These are phyloP conservation scores for Apodospora peruviana DNA, from an alignment of 495 filamentous ascomycete species.

Conservation along the genomic window DNA sequence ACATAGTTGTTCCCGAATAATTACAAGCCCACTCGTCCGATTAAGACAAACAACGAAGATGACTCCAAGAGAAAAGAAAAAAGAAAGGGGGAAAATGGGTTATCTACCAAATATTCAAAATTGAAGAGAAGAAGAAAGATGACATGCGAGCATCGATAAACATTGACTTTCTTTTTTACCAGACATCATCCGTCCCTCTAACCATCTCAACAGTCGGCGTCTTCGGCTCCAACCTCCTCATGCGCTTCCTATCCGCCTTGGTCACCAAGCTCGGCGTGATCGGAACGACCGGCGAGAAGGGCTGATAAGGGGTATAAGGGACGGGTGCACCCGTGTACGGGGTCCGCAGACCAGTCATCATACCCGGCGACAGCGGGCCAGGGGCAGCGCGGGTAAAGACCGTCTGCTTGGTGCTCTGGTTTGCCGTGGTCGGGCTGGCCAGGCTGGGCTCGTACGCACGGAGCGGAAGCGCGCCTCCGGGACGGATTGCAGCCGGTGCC, in stretches of 20 bases:
- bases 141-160: background rate
- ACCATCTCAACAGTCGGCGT: slow-evolving; percentile 51
- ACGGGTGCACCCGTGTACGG: slow-evolving; percentile 69
- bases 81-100: background rate
- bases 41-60: background rate
- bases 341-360: slow-evolving; percentile 42
- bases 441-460: slow-evolving; percentile 55
- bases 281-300: slow-evolving; percentile 80
- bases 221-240: slow-evolving; percentile 54
- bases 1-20: no score
- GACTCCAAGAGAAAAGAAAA: background rate
- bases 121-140: background rate
- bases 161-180: slow-evolving; percentile 28
- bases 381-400: slow-evolving; percentile 58
- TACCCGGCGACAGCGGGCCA: slow-evolving; percentile 38
- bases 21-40: no score
- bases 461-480: slow-evolving; percentile 52
- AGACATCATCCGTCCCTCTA: slow-evolving; percentile 47
- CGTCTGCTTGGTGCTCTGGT: slow-evolving; percentile 65
- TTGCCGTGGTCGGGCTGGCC: slow-evolving; percentile 35
- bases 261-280: slow-evolving; percentile 78
- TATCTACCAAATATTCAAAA: background rate
- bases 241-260: slow-evolving; percentile 65
- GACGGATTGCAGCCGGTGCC: slow-evolving; percentile 30
- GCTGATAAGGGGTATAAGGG: slow-evolving; percentile 90